phyloP scores from a whole-genome alignment of 805 yeast species.

The Candida ponderosae region DNA sequence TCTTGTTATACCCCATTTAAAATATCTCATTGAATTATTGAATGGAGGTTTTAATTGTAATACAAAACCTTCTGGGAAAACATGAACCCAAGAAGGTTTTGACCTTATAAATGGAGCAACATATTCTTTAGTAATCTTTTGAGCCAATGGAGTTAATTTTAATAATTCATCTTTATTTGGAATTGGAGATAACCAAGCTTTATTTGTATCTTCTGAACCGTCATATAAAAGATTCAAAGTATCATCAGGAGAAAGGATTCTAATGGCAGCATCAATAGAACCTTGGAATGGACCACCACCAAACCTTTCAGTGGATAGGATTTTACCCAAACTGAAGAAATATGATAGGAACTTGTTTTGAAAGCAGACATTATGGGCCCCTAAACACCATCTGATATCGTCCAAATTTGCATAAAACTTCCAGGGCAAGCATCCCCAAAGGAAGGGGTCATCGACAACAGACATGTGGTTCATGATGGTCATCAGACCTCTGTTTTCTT shows the following conservation, averaged over 20 bases:
- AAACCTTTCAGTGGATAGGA: constrained; percentile 79
- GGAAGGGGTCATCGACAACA: constrained; percentile 82
- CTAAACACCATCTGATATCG: constrained; percentile 86
- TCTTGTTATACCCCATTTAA: constrained; percentile 92
- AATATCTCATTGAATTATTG: constrained; percentile 83
- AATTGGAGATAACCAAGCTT: constrained; percentile 9
- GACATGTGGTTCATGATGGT: constrained; percentile 94
- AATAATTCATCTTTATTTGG: neutral
- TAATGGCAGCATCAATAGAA: constrained; percentile 77
- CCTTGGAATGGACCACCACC: constrained; percentile 94
- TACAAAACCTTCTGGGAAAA: constrained; percentile 93
- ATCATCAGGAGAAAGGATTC: constrained; percentile 74
- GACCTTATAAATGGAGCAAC: constrained; percentile 51
- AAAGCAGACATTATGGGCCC: constrained; percentile 89
- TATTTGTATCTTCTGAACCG: constrained; percentile 9
- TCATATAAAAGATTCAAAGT: constrained; percentile 36
- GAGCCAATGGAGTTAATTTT: constrained; percentile 2
- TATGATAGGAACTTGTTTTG: constrained; percentile 37
- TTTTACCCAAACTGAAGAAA: constrained; percentile 84
- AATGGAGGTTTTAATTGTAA: constrained; percentile 76
- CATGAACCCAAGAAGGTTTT: constrained; percentile 83
- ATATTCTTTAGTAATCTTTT: constrained; percentile 21
- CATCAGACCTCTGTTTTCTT: constrained; percentile 65
- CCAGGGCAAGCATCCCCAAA: constrained; percentile 84
- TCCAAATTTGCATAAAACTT: constrained; percentile 53